Conservation (phyloP, 2,329 filamentous ascomycete genomes). For the Exserohilum rostratum region DNA sequence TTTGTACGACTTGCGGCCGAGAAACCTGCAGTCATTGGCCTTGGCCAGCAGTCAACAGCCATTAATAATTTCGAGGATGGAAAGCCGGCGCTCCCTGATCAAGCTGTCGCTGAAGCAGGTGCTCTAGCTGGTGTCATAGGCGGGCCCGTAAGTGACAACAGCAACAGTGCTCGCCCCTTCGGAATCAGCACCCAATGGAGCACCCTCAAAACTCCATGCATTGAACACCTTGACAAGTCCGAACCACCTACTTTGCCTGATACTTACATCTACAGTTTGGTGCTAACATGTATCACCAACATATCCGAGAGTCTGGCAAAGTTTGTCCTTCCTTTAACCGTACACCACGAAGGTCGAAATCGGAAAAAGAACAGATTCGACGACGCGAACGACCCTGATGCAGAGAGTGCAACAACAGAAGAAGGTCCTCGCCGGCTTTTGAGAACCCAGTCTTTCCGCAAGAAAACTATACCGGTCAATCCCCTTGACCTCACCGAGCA, state of each 20-base stretch:
- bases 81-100: conserved; percentile 69
- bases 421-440: conserved; percentile 52
- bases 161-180: conserved; percentile 67
- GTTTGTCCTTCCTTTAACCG: conserved; percentile 88
- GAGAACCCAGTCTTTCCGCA: conserved; percentile 71
- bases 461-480: conserved; percentile 80
- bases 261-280: conserved; percentile 90
- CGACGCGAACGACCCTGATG: conserved; percentile 29
- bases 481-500: conserved; percentile 78
- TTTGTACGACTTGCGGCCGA: conserved; percentile 94
- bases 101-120: conserved; percentile 86
- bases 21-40: conserved; percentile 84
- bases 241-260: conserved; percentile 84
- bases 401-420: conserved; percentile 33
- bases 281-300: conserved; percentile 85
- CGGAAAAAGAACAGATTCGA: conserved; percentile 52
- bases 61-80: conserved; percentile 67
- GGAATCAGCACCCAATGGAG: conserved; percentile 96
- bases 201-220: conserved; percentile 80
- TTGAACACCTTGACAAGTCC: conserved; percentile 92
- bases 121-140: conserved; percentile 87
- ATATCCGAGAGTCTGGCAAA: conserved; percentile 92
- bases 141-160: conserved; percentile 64
- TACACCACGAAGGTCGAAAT: conserved; percentile 69
- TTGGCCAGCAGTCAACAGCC: conserved; percentile 86